Evolutionary conservation across 2,329 filamentous ascomycete genomes (phyloP), one percentile per base, ranked within the genome.

Genomic region (Periconia macrospinosa): DNA sequence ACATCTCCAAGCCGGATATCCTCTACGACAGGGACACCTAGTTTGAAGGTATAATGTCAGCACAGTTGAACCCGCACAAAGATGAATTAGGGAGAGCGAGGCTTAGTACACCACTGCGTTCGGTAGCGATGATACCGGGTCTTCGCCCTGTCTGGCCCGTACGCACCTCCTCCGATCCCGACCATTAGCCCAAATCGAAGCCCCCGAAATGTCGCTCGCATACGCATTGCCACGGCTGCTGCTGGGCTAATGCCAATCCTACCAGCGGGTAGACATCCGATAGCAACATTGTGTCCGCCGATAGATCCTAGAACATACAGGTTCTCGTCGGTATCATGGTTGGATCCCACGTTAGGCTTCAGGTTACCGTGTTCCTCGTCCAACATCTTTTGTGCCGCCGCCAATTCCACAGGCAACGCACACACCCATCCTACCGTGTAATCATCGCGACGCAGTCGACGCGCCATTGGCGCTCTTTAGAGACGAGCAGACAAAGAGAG

Each of bases 391-490:
- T 56, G 54, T 2, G 65, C 61, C 0, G 66, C 70, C 7, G 68
- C 58, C 35, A 67, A 62, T 52, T 75, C 70, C 20, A 61, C 45
- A 2, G 59, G 60, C 11, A 75, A 55, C 1, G 68, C 68, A 49
- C 67, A 67, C 7, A 74, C 54, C 69, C 69, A 74, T 19, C 61
- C 67, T 8, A 73, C 56, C 5, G 60, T 66, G 45, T 71, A 74
- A 27, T 53, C 55, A 15, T 53, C 48, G 55, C 30, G 45, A 6
- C 45, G 45, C 11, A 20, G 37, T 15, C 59, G 56, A 11, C 20
- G 54, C 33, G 53, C 14, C 53, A 60, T 60, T 13, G 23, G 37
- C 35, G 18, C 41, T 27, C 23, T 27, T 27, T 27, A 27, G 8
- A 27, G 3, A 3, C 23, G 8, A 8, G 3, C 23, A 27, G 23